These are phyloP conservation scores for Kodamaea laetipori DNA, from an alignment of 805 yeast genomes.

Conservation along the genomic window DNA sequence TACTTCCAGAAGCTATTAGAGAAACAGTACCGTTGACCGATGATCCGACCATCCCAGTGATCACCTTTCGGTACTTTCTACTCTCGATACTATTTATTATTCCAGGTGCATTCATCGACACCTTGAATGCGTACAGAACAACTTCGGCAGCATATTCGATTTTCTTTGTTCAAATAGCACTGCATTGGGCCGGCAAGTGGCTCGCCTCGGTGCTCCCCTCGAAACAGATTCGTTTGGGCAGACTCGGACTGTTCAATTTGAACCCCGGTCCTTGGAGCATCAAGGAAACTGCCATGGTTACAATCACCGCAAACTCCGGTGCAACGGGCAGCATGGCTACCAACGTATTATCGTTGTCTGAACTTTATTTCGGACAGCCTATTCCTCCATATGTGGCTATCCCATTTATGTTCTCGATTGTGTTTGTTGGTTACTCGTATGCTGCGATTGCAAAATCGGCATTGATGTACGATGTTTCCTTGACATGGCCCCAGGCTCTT, in stretches of 20 bases:
- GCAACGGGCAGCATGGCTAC: slow-evolving; percentile 57
- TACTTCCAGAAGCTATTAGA: slow-evolving; percentile 33
- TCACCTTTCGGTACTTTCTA: slow-evolving; percentile 39
- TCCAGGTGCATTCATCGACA: slow-evolving; percentile 46
- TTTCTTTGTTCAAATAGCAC: slow-evolving; percentile 52
- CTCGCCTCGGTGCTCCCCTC: slow-evolving; percentile 45
- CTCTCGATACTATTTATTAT: slow-evolving; percentile 36
- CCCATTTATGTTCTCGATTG: slow-evolving; percentile 52
- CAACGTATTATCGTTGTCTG: slow-evolving; percentile 48
- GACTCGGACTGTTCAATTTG: slow-evolving; percentile 31
- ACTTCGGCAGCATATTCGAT: slow-evolving; percentile 54
- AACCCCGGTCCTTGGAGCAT: slow-evolving; percentile 61
- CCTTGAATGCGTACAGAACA: slow-evolving; percentile 45
- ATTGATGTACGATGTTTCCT: slow-evolving; percentile 50
- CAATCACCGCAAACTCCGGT: slow-evolving; percentile 53
- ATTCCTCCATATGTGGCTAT: slow-evolving; percentile 42
- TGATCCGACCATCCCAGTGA: slow-evolving; percentile 40
- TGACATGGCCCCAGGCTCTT: slow-evolving; percentile 50
- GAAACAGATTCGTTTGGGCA: slow-evolving; percentile 21
- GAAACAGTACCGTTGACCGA: slow-evolving; percentile 43
- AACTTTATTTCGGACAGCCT: slow-evolving; percentile 42
- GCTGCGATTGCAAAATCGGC: slow-evolving; percentile 51
- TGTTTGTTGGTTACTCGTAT: slow-evolving; percentile 54
- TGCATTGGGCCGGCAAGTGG: slow-evolving; percentile 50
- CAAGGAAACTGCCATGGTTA: slow-evolving; percentile 54